phyloP scores from a whole-genome alignment of 345 rosid species.

The Brassica rapa region DNA sequence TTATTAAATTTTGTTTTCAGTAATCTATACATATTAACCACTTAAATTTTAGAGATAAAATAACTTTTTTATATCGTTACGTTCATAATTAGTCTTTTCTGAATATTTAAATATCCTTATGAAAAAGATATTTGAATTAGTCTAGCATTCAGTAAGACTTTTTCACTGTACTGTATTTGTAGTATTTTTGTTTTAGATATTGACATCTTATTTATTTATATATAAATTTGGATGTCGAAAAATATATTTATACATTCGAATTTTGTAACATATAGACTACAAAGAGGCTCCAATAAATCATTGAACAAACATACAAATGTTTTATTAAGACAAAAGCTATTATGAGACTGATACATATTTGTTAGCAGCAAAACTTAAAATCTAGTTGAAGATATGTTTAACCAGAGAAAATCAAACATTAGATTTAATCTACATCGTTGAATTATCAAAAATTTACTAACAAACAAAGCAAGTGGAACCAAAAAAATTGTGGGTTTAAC shows the following conservation, averaged over 20 bases:
- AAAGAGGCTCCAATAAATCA: neutral
- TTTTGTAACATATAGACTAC: neutral
- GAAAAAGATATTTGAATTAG: neutral
- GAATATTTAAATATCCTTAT: neutral
- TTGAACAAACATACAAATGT: neutral
- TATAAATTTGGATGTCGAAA: neutral
- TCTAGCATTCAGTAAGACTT: neutral
- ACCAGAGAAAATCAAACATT: neutral
- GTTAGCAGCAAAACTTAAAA: neutral
- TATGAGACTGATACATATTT: neutral
- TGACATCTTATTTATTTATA: neutral
- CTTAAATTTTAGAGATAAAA: neutral
- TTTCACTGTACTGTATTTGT: neutral
- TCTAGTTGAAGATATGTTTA: neutral
- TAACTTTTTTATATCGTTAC: neutral
- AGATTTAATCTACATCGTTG: neutral
- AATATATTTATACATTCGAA: neutral
- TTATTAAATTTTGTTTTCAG: no score
- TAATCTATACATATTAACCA: neutral
- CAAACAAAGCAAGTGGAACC: neutral
- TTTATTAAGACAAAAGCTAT: neutral
- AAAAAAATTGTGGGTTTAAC: neutral
- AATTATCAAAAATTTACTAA: neutral
- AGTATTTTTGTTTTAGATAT: neutral
- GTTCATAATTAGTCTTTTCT: neutral